Percentiles rank a stretch among this genome's conserved stretches.
Evolutionary conservation across 1,139 yeast species (phyloP).

Genomic region (Geotrichum cucujoidarum): DNA sequence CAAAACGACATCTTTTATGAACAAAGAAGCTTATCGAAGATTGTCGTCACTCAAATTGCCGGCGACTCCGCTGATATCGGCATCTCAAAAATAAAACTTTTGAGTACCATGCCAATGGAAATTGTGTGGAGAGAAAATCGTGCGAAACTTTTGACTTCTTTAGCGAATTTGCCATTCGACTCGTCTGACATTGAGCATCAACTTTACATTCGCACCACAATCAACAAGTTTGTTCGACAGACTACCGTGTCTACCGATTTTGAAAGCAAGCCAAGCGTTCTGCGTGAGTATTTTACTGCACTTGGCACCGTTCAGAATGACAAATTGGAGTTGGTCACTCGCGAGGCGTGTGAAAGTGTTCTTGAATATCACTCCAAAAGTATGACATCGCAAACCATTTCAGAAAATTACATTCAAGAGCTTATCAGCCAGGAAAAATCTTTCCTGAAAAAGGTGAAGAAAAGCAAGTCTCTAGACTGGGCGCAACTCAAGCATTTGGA

Average conservation of each 20-base stretch:
- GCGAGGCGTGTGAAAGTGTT: conserved; percentile 15
- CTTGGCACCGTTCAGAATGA: conserved; percentile 2
- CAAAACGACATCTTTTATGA: conserved; percentile 25
- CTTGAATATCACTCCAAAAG: conserved; percentile 12
- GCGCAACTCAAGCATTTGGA: conserved; percentile 8
- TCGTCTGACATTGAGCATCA: conserved; percentile 11
- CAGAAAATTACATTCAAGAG: conserved; percentile 4
- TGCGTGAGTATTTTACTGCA: conserved; percentile 16
- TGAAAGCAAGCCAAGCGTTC: conserved; percentile 12
- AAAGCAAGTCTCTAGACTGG: conserved; percentile 1
- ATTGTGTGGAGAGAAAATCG: conserved; percentile 17
- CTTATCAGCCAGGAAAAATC: conserved; percentile 10
- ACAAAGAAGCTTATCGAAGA: conserved; percentile 22
- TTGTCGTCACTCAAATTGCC: conserved; percentile 19
- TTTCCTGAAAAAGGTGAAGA: conserved; percentile 3
- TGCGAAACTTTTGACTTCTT: conserved; percentile 8
- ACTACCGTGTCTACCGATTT: conserved; percentile 17
- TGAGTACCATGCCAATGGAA: conserved; percentile 18
- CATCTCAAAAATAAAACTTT: conserved; percentile 11
- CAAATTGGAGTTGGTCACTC: conserved; percentile 12
- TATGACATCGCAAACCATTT: conserved; percentile 7
- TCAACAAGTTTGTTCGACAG: conserved; percentile 11
- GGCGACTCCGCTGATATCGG: conserved; percentile 6
- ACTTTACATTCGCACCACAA: conserved; percentile 14
- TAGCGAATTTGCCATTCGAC: conserved; percentile 5